A percentile compares a stretch with the other conserved stretches of the same genome.
These are phyloP conservation scores for Ophiocordyceps robertsii DNA, from an alignment of 2,329 filamentous ascomycete genomes.

Conservation along the genomic window DNA sequence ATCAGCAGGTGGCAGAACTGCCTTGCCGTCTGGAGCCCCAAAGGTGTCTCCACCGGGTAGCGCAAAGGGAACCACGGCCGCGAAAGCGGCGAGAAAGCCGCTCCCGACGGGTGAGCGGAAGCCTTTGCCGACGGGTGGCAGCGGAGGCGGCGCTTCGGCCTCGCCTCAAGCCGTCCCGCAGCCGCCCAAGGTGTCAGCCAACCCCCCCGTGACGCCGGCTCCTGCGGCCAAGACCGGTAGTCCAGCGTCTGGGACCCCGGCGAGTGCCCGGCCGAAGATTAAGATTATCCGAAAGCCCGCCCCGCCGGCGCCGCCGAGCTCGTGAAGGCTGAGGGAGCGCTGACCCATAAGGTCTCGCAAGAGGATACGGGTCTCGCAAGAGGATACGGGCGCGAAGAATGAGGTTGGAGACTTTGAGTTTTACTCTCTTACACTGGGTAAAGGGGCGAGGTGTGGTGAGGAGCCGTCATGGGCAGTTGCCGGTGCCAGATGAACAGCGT, in stretches of 20 bases:
- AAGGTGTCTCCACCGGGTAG: conserved; percentile 11
- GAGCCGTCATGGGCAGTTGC: neutral
- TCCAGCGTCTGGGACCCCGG: conserved; percentile 11
- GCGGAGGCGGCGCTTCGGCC: conserved; percentile 8
- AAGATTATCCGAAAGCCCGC: conserved; percentile 24
- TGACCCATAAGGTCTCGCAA: neutral
- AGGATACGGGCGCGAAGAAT: neutral
- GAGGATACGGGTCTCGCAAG: neutral
- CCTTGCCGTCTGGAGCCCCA: conserved; percentile 16
- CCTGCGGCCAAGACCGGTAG: conserved; percentile 11
- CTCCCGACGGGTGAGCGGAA: conserved; percentile 20
- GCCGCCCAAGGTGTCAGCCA: conserved; percentile 14
- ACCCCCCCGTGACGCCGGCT: conserved; percentile 8
- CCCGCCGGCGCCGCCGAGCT: conserved; percentile 5
- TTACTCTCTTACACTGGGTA: too few relatives aligned
- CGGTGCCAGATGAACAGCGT: neutral
- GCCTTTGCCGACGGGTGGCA: conserved; percentile 15
- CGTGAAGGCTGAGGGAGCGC: neutral
- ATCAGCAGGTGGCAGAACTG: conserved; percentile 12
- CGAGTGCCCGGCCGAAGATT: conserved; percentile 18
- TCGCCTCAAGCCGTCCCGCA: conserved; percentile 10
- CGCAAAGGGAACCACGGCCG: conserved; percentile 16
- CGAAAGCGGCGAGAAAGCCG: conserved; percentile 22
- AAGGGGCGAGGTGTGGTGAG: too few relatives aligned
- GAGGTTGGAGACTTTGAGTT: too few relatives aligned